These are phyloP conservation scores for Trametes sanguinea DNA, from an alignment of 768 basidiomycete species.

Conservation along the genomic window DNA sequence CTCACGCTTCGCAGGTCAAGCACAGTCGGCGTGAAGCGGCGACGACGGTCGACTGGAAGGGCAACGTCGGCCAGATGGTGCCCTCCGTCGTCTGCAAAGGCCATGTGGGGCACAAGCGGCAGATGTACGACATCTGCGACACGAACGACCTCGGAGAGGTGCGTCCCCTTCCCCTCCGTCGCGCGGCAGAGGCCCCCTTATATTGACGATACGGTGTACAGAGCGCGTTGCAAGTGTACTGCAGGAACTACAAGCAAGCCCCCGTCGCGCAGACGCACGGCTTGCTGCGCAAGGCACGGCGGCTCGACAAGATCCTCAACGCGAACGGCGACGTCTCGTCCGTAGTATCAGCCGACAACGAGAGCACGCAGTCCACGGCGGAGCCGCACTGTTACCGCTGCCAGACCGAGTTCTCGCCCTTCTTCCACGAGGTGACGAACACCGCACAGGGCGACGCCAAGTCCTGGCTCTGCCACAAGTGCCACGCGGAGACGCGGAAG, in stretches of 20 bases:
- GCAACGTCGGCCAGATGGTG: conserved; percentile 76
- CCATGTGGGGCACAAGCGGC: conserved; percentile 61
- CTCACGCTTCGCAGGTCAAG: conserved; percentile 58
- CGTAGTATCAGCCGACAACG: background rate
- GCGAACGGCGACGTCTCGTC: conserved; percentile 21
- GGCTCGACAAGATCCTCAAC: conserved; percentile 74
- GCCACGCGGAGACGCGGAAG: conserved; percentile 38
- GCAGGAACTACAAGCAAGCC: conserved; percentile 81
- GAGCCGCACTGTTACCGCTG: conserved; percentile 59
- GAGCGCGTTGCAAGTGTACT: conserved; percentile 91
- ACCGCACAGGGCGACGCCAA: conserved; percentile 21
- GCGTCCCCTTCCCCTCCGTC: conserved; percentile 28
- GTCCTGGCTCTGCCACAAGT: conserved; percentile 47
- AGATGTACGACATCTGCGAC: conserved; percentile 84
- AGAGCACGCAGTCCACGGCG: conserved; percentile 14
- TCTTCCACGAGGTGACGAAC: conserved; percentile 54
- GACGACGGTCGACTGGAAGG: conserved; percentile 71
- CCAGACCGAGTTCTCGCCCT: conserved; percentile 70
- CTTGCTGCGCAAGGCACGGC: conserved; percentile 84
- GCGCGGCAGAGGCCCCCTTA: background rate
- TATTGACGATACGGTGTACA: conserved; percentile 32
- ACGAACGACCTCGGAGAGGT: conserved; percentile 83
- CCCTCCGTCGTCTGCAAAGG: conserved; percentile 78
- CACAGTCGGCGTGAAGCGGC: conserved; percentile 70
- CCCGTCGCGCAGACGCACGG: conserved; percentile 73